Base-by-base conservation (phyloP, 2,329 filamentous ascomycete genomes). In the Fusarium penzigii region DNA sequence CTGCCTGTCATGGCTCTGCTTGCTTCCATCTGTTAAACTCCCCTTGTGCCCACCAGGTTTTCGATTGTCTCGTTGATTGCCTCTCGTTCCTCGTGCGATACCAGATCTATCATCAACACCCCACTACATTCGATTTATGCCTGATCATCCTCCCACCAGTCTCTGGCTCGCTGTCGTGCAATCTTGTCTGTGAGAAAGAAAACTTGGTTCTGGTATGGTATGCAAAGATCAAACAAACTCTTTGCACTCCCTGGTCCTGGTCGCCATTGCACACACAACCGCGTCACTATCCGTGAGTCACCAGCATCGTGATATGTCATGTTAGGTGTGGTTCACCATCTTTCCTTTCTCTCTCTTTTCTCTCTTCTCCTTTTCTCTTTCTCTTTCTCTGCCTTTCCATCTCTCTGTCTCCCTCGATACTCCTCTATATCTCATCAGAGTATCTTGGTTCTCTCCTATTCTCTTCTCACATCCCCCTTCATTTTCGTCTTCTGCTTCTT, bases 261-360 rank as follows among this genome's bases (percentile, higher is more conserved):
- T 17, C 6, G 11, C 9, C 39, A 17, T 36, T 14, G 32, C 32
- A 36, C 45, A 51, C 56, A 51, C 54, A 57, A 49, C 63, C 53
- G 43, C 48, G 46, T 50, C 40, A 51, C 46, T 57, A 58, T 62
- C 61, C 57, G 63, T 65, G 63, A 65, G 46, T 65, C 63, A 63
- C 62, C 42, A 63, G 57, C 53, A 56, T 57, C 45, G 54, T 25
- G 20, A 55, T 39, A 65, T 65, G 63, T 55, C 51, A 44, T 61
- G 52, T 32, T 62, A 59, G 52, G 57, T 54, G 50, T 48, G 55
- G 51, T 59, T 55, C 46, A 60, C 48, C 56, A 46, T 45, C 43
- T 52, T 46, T 46, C 43, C 42, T 46, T 56, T 52, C 20, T 55
- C 38, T 49, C 36, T 49, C 55, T 49, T 55, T 57, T 58, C 51